Conservation (phyloP, 768 basidiomycete species). For the Amanita subjunquillea region DNA sequence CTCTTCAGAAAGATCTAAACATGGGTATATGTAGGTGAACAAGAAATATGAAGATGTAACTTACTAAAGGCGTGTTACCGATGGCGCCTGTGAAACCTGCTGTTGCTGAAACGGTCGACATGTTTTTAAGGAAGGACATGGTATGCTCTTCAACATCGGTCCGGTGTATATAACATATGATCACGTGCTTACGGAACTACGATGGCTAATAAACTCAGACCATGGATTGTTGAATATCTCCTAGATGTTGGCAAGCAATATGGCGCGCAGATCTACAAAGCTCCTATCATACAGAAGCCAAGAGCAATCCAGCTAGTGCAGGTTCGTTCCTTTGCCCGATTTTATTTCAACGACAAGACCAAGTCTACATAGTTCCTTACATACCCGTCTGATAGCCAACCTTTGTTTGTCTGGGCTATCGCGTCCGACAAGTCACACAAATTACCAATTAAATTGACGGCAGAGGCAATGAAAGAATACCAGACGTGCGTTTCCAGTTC, state of each 20-base stretch:
- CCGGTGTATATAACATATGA: neutral
- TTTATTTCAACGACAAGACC: conserved; percentile 1
- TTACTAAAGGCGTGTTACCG: conserved; percentile 88
- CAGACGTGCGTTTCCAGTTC: conserved; percentile 15
- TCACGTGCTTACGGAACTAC: neutral
- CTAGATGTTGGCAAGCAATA: conserved; percentile 36
- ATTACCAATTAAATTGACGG: conserved; percentile 46
- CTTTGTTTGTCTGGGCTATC: conserved; percentile 48
- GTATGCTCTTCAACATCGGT: no score
- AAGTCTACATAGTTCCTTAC: conserved; percentile 40
- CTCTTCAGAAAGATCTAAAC: conserved; percentile 71
- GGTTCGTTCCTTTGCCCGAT: conserved; percentile 19
- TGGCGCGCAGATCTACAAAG: conserved; percentile 31
- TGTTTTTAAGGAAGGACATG: neutral
- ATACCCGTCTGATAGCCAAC: conserved; percentile 24
- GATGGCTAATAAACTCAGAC: conserved; percentile 27
- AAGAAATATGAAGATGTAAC: conserved; percentile 13
- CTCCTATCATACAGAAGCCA: conserved; percentile 23
- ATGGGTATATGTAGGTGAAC: conserved; percentile 2
- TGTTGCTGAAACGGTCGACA: conserved; percentile 7
- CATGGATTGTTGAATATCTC: conserved; percentile 54
- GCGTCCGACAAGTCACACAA: conserved; percentile 46
- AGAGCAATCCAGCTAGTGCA: conserved; percentile 53
- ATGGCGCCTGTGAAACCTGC: conserved; percentile 84
- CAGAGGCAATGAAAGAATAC: conserved; percentile 37